phyloP scores from a whole-genome alignment of 1,284 basidiomycete species.

The Fomitopsis schrenkii region DNA sequence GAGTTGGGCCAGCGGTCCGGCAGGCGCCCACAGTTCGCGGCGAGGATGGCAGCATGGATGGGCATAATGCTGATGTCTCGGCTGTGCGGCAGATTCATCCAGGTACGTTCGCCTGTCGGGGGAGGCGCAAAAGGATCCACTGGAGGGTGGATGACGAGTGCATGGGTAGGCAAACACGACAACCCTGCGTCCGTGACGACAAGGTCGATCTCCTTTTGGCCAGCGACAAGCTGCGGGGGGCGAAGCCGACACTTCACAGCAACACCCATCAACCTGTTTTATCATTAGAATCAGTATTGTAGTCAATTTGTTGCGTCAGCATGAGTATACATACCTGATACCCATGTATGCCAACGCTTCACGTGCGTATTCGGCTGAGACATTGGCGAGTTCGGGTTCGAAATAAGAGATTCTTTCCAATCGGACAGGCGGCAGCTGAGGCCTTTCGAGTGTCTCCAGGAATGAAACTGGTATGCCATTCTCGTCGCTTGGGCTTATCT shows the following conservation, averaged over 20 bases:
- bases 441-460: not conserved
- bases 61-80: constrained; percentile 15
- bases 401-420: not conserved
- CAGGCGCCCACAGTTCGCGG: constrained; percentile 14
- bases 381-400: not conserved
- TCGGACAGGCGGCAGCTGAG: not conserved
- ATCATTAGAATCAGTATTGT: not conserved
- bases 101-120: not conserved
- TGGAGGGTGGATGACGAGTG: constrained; percentile 15
- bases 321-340: not conserved
- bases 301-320: not conserved
- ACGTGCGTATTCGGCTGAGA: constrained; percentile 1
- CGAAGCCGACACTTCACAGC: constrained; percentile 10
- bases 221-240: constrained; percentile 12
- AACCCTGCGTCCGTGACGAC: constrained; percentile 16
- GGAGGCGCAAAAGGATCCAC: not conserved
- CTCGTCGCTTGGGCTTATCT: not conserved
- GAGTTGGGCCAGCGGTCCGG: constrained; percentile 3
- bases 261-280: constrained; percentile 8
- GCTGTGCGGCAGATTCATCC: not conserved
- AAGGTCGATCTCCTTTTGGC: constrained; percentile 11
- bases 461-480: no score
- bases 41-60: constrained; percentile 18
- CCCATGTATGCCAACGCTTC: not conserved
- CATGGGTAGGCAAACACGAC: constrained; percentile 15